phyloP scores from a whole-genome alignment of 2,329 filamentous ascomycete genomes.

The Lachnellula arida region DNA sequence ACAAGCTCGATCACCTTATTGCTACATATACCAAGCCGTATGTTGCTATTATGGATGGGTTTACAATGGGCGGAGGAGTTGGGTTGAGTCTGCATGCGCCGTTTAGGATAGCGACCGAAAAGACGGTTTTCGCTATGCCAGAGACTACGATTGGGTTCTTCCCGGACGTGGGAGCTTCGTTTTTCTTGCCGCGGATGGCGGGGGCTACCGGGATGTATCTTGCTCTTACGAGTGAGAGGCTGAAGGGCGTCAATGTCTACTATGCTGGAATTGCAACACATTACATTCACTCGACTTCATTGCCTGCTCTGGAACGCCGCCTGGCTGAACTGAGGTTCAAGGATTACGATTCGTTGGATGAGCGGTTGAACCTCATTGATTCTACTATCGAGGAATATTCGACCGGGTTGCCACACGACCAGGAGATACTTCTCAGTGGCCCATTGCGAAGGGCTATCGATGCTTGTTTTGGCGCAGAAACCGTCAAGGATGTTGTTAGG shows the following conservation, averaged over 20 bases:
- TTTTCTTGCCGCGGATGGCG: slow-evolving; percentile 89
- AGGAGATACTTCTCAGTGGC: slow-evolving; percentile 64
- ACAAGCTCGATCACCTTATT: slow-evolving; percentile 92
- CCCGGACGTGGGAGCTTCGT: slow-evolving; percentile 93
- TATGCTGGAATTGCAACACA: slow-evolving; percentile 93
- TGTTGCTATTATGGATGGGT: slow-evolving; percentile 92
- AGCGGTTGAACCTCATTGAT: slow-evolving; percentile 71
- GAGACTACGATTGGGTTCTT: slow-evolving; percentile 99
- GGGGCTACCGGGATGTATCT: slow-evolving; percentile 87
- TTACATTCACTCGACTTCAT: slow-evolving; percentile 86
- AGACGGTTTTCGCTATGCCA: slow-evolving; percentile 95
- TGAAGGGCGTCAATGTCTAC: slow-evolving; percentile 80
- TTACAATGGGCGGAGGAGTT: slow-evolving; percentile 97
- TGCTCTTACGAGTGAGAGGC: slow-evolving; percentile 79
- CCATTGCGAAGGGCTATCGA: slow-evolving; percentile 77
- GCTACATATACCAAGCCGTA: slow-evolving; percentile 92
- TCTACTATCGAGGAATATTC: slow-evolving; percentile 87
- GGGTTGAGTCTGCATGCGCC: slow-evolving; percentile 92
- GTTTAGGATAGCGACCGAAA: slow-evolving; percentile 93
- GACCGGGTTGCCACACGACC: slow-evolving; percentile 75
- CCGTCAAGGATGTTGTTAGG: slow-evolving; percentile 63
- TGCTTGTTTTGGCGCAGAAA: slow-evolving; percentile 67
- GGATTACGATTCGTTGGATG: slow-evolving; percentile 61
- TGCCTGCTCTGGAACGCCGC: slow-evolving; percentile 76
- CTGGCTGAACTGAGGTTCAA: slow-evolving; percentile 85